Evolutionary conservation across 441 rosid genomes (phyloP), one percentile per base, ranked within the genome.

Genomic region (Biscutella laevigata): DNA sequence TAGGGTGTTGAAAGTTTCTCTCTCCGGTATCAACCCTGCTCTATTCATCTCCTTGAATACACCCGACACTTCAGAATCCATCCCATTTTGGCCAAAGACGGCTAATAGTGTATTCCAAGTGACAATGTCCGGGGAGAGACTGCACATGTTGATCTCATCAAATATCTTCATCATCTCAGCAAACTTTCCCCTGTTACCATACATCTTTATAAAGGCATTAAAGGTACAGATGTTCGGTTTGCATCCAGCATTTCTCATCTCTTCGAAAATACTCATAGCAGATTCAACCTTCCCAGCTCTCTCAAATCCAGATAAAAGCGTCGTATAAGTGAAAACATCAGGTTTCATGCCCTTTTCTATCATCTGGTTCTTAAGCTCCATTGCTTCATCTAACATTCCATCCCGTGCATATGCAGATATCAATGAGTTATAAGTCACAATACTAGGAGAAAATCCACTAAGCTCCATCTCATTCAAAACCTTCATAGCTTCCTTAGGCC

Each of bases 21-120:
- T 83, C 67, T 87, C 94, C 3, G 96, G 88, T 50, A 87, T 68
- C 55, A 91, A 85, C 20, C 98, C 96, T 2, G 90, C 95, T 74
- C 96, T 81, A 77, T 91, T 91, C 98, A 91, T 91, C 75, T 91
- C 98, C 75, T 74, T 83, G 67, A 91, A 87, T 38, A 91, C 94
- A 49, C 88, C 88, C 0, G 94, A 84, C 6, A 91, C 94, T 67
- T 91, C 95, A 0, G 85, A 70, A 62, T 83, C 88, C 96, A 87
- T 79, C 34, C 85, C 82, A 50, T 85, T 91, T 66, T 81, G 86
- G 53, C 98, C 98, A 44, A 91, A 87, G 20, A 91, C 96, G 7
- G 96, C 80, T 58, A 91, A 58, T 13, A 91, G 77, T 6, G 96
- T 87, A 45, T 87, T 91, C 98, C 98, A 91, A 9, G 96, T 87